A percentile compares a stretch with the other conserved stretches of the same genome.
Evolutionary conservation across 306 rosid species (phyloP).

Genomic region (Dalbergia cochinchinensis): DNA sequence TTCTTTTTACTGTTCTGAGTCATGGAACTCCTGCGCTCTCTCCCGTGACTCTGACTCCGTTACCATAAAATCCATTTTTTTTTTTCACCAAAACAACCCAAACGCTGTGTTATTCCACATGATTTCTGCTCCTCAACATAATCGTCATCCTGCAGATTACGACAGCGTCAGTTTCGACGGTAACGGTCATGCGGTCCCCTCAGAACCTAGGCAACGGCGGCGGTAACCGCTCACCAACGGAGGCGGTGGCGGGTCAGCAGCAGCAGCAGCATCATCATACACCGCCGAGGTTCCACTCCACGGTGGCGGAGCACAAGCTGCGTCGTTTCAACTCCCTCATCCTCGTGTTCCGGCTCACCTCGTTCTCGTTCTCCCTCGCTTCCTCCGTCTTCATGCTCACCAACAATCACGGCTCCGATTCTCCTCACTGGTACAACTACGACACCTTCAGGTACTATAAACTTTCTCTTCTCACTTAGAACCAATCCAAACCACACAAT

Average conservation of each 20-base stretch:
- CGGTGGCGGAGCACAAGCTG: constrained; percentile 86
- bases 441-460: constrained; percentile 85
- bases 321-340: constrained; percentile 85
- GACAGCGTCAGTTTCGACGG: constrained; percentile 3
- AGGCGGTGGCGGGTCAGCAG: not conserved
- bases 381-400: constrained; percentile 91
- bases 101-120: constrained; percentile 16
- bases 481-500: too few relatives aligned
- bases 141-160: not conserved
- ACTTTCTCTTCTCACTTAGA: not conserved
- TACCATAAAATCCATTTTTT: constrained; percentile 16
- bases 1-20: not conserved
- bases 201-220: constrained; percentile 71
- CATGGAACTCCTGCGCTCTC: constrained; percentile 52
- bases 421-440: constrained; percentile 85
- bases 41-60: constrained; percentile 53
- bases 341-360: constrained; percentile 75
- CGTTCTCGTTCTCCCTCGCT: constrained; percentile 85
- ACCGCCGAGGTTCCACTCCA: constrained; percentile 77
- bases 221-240: constrained; percentile 58
- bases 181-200: constrained; percentile 72
- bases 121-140: constrained; percentile 5
- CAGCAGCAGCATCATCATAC: not conserved
- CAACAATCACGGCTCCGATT: constrained; percentile 62
- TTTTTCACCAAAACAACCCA: not conserved